These are phyloP conservation scores for Camelina hispida DNA, from an alignment of 345 rosid species.

Conservation along the genomic window DNA sequence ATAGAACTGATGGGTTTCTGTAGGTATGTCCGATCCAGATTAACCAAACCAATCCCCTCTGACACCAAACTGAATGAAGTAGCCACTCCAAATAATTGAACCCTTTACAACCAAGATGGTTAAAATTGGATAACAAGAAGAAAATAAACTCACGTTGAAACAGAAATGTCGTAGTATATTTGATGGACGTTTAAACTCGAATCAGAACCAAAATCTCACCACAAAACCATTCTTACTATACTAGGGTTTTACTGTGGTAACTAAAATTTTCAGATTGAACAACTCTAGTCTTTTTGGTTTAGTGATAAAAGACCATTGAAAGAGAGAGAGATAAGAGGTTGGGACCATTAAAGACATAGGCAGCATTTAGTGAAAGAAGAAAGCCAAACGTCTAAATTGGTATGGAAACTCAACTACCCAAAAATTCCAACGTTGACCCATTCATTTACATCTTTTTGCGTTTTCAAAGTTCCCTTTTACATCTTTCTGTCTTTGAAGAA, in stretches of 20 bases:
- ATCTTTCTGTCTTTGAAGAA: background rate
- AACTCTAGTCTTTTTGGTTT: background rate
- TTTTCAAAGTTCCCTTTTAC: background rate
- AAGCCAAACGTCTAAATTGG: conserved; percentile 22
- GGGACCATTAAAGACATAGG: conserved; percentile 20
- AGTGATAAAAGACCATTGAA: too few species aligned
- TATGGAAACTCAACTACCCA: conserved; percentile 19
- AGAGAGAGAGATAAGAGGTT: background rate
- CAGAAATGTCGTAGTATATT: background rate
- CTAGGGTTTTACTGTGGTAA: background rate
- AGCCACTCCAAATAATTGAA: too few species aligned
- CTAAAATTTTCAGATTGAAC: background rate
- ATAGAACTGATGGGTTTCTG: too few species aligned
- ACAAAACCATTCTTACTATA: background rate
- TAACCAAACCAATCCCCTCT: too few species aligned
- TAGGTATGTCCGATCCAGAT: too few species aligned
- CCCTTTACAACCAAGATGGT: too few species aligned
- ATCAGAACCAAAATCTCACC: background rate
- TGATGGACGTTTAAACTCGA: background rate
- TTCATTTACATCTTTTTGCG: conserved; percentile 8
- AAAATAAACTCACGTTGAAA: background rate
- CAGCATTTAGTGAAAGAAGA: conserved; percentile 28
- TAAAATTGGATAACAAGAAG: too few species aligned
- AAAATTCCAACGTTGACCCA: conserved; percentile 25
- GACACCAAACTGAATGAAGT: too few species aligned